Base-by-base conservation (phyloP, 1,284 basidiomycete species). In the Peniophora sp. region DNA sequence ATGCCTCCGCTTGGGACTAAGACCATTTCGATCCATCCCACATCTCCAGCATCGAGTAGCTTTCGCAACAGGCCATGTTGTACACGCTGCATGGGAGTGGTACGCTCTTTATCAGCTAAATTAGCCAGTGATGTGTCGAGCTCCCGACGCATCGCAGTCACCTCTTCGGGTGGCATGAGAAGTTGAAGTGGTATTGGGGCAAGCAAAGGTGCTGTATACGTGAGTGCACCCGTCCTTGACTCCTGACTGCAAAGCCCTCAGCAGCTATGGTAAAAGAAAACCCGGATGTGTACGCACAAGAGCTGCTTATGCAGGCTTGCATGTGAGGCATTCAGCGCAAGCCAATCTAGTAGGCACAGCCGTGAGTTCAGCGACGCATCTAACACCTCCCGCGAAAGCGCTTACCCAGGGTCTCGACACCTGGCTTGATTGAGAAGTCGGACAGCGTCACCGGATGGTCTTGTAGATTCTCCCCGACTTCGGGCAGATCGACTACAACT, bases 401-500 rank as follows among this genome's bases (percentile, higher is more conserved):
- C 34, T n/a, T 46, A 56, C 55, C 55, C 12, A 56, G 51, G 9
- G 54, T 55, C 45, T 47, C 47, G 27, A 55, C 42, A 10, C 51
- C 54, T 6, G 39, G n/a, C 32, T 53, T 55, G 18, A 55, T 46
- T 11, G 18, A 42, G 32, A 51, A 55, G 48, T 56, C 55, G 1
- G 55, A 53, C 20, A 53, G 46, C 18, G 54, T 51, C 22, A 56
- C 55, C 3, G 50, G 51, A 22, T 55, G 55, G 37, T 56, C 55
- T 44, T 51, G 55, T 39, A 56, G 36, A 23, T 56, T 56, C 34
- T 56, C 55, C 34, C 51, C 50, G 34, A 56, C 39, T 46, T 56
- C 55, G 10, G 55, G 55, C 27, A 56, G 44, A 47, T 55, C 54
- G 20, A 56, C 23, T 18, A 55, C 42, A 43, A 56, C 52, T 35